Percentiles rank a stretch among this genome's conserved stretches.
Conservation (phyloP, 73 alveolate species). For the Paramecium biaurelia region DNA sequence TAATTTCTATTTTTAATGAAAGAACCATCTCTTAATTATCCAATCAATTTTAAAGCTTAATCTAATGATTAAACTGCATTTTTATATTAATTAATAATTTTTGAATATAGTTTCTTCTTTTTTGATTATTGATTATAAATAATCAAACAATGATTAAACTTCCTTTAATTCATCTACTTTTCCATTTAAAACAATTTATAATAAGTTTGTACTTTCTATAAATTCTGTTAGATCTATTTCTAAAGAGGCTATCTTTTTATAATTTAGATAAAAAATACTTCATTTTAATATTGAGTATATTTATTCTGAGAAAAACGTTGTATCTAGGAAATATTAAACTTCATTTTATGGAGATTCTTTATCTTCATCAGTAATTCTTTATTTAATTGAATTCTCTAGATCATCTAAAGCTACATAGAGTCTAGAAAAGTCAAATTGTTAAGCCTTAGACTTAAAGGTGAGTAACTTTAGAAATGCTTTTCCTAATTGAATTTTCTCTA, state of each 20-base stretch:
- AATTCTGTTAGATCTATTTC: neutral
- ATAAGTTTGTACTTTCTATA: neutral
- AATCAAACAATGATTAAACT: neutral
- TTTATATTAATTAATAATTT: neutral
- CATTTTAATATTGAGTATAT: no score
- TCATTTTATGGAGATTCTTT: no score
- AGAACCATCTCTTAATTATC: constrained; percentile 36
- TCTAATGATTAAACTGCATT: neutral
- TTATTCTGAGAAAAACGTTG: no score
- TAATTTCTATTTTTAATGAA: neutral
- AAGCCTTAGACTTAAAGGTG: neutral
- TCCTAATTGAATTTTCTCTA: neutral
- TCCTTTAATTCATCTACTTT: neutral
- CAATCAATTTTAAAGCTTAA: neutral
- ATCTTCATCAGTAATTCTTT: no score
- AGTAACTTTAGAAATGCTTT: neutral
- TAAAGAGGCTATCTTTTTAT: no score
- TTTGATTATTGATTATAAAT: neutral
- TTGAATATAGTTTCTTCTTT: neutral
- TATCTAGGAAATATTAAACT: no score
- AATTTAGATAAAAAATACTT: no score
- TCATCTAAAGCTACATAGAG: constrained; percentile 9
- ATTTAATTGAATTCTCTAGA: neutral
- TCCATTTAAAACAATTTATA: neutral
- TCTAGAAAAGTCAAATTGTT: neutral